A percentile compares a stretch with the other conserved stretches of the same genome.
Conservation (phyloP, 2,329 filamentous ascomycete species). For the Arthrobotrys conoides region DNA sequence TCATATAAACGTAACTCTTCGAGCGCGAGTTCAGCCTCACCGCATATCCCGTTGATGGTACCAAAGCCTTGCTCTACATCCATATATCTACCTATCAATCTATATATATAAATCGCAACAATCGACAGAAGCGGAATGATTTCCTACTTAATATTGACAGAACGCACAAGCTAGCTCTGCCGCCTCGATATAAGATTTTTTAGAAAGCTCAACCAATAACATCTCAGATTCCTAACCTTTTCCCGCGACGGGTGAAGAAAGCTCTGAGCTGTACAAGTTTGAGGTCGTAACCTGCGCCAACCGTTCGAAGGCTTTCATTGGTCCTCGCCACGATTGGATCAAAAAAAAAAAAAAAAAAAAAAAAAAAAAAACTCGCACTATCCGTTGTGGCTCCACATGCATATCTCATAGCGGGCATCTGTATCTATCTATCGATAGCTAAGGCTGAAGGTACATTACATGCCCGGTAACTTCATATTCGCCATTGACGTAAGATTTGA, state of each 20-base stretch:
- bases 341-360: too few species aligned
- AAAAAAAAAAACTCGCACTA: too few species aligned
- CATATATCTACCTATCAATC: too few species aligned
- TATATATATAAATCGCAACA: background rate
- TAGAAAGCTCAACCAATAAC: constrained; percentile 17
- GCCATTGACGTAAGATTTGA: background rate
- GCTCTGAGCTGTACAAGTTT: constrained; percentile 49
- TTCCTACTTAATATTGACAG: too few species aligned
- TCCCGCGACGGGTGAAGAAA: background rate
- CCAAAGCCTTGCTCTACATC: background rate
- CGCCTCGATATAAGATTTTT: background rate
- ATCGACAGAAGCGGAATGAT: background rate
- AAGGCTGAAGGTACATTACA: background rate
- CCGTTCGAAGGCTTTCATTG: constrained; percentile 35
- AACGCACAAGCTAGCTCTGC: too few species aligned
- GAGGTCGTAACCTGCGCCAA: constrained; percentile 35
- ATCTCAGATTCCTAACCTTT: constrained; percentile 2
- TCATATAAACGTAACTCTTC: too few species aligned
- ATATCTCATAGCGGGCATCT: too few species aligned
- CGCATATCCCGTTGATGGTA: constrained; percentile 3
- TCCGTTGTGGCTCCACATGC: constrained; percentile 13
- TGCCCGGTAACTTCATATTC: too few species aligned
- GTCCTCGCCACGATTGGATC: constrained; percentile 11
- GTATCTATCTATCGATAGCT: background rate
- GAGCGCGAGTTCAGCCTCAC: constrained; percentile 38